Evolutionary conservation across 2,329 filamentous ascomycete genomes (phyloP), one percentile per base, ranked within the genome.

Genomic region (Trichoderma brevicompactum): DNA sequence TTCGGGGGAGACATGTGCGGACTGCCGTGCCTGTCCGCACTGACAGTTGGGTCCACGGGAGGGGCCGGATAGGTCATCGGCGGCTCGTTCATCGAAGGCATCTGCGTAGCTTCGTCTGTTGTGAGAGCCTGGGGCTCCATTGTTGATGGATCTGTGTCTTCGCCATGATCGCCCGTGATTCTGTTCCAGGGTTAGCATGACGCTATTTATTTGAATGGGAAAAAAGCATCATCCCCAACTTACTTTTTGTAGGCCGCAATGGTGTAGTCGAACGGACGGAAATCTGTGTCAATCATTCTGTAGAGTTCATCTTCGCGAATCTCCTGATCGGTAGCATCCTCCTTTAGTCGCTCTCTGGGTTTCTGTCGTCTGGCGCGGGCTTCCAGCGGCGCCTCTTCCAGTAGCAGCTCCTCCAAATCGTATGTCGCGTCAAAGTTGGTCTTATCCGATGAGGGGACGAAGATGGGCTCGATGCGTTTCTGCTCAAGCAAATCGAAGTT

Each of bases 381-480:
- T 78, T 99, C 95, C 5, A 99, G 80, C 1, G 95, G 95, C 12
- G 95, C 95, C 76, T 99, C 95, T 77, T 99, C 95, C 50, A 99
- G 79, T 2, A 99, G 80, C 19, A 99, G 78, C 76, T 99, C 95
- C 75, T 99, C 95, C 58, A 99, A 80, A 77, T 99, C 95, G 75
- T 99, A 98, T 0, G 95, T 99, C 5, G 95, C 95, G 77, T 99
- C 95, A 70, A 99, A 99, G 76, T 99, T 99, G 3, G 95, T 98
- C 84, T 99, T 99, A 55, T 98, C 95, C 64, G 92, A 94, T 0
- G 94, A 97, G 0, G 95, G 95, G 19, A 91, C 86, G 75, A 99
- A 99, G 3, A 98, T 88, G 0, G 95, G 95, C 71, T 94, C 89
- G 50, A 98, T 89, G 74, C 93, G 88, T 76, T 97, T 98, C 69